Percentiles rank a stretch among this genome's conserved stretches.
phyloP scores from a whole-genome alignment of 179 eudicot genomes.

The Silene coronaria region DNA sequence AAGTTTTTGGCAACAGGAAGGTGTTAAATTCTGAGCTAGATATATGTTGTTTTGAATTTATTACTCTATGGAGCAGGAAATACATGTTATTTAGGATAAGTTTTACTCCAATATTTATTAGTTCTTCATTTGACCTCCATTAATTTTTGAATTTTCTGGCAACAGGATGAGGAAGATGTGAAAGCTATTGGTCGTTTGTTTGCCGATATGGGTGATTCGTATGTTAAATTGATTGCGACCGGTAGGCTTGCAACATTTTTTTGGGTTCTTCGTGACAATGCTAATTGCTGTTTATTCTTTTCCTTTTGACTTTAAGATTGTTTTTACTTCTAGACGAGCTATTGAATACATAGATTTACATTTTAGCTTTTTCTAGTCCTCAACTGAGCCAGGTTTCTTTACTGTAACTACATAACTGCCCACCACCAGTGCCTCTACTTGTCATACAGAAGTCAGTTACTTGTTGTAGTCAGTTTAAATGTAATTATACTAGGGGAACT shows the following conservation, averaged over 20 bases:
- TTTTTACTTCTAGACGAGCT: background rate
- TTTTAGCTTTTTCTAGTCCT: background rate
- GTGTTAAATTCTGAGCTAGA: background rate
- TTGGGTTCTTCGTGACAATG: constrained; percentile 11
- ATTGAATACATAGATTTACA: background rate
- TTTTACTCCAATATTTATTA: background rate
- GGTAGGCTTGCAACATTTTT: constrained; percentile 44
- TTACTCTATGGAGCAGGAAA: background rate
- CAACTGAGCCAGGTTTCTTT: background rate
- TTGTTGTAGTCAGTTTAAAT: background rate
- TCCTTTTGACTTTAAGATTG: background rate
- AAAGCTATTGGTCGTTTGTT: constrained; percentile 97
- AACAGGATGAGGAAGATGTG: constrained; percentile 96
- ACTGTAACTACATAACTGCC: background rate
- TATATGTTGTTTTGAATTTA: background rate
- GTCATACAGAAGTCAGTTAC: background rate
- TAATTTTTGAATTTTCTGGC: constrained; percentile 3
- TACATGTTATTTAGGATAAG: background rate
- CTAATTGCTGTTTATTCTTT: constrained; percentile 20
- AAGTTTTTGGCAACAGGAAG: background rate
- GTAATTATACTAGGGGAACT: background rate
- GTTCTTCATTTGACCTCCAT: background rate
- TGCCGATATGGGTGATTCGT: constrained; percentile 99
- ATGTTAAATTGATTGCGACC: constrained; percentile 88
- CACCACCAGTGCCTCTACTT: background rate